Conservation (phyloP, 2,329 filamentous ascomycete species). For the Aspergillus clavatus region DNA sequence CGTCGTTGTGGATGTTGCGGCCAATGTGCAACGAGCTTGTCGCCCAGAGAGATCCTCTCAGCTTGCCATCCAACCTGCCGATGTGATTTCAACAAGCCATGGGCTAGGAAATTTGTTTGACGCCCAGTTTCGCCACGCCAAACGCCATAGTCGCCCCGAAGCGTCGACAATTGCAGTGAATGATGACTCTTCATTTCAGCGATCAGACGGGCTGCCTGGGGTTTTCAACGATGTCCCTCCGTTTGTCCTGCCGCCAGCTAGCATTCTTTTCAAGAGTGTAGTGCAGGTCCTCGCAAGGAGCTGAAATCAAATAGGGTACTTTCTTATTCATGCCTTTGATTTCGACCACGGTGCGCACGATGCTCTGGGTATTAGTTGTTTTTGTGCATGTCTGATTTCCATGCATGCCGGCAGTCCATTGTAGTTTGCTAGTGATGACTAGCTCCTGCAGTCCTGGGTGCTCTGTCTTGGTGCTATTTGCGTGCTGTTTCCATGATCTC, state of each 20-base stretch:
- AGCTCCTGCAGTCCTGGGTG: too few species aligned
- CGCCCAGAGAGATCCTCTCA: constrained; percentile 23
- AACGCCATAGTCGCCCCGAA: not conserved
- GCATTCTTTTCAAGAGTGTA: constrained; percentile 36
- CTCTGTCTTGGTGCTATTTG: too few species aligned
- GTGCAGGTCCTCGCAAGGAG: constrained; percentile 25
- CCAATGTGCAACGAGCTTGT: constrained; percentile 57
- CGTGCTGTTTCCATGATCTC: too few species aligned
- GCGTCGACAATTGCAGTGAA: not conserved
- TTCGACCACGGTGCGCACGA: too few species aligned
- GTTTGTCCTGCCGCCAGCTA: constrained; percentile 36
- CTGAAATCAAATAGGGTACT: too few species aligned
- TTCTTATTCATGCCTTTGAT: too few species aligned
- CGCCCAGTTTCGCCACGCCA: constrained; percentile 3
- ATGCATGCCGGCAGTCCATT: too few species aligned
- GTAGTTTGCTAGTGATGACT: too few species aligned
- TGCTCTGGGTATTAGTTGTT: too few species aligned
- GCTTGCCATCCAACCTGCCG: constrained; percentile 18
- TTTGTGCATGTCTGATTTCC: too few species aligned
- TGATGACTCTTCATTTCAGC: constrained; percentile 11
- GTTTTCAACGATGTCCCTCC: constrained; percentile 38
- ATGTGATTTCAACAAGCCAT: constrained; percentile 22
- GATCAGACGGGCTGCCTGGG: constrained; percentile 27
- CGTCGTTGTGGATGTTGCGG: constrained; percentile 68
- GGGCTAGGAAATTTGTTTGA: constrained; percentile 35